Evolutionary conservation across 2,329 filamentous ascomycete genomes (phyloP), one percentile per base, ranked within the genome.

Genomic region (Sporothrix humicola): DNA sequence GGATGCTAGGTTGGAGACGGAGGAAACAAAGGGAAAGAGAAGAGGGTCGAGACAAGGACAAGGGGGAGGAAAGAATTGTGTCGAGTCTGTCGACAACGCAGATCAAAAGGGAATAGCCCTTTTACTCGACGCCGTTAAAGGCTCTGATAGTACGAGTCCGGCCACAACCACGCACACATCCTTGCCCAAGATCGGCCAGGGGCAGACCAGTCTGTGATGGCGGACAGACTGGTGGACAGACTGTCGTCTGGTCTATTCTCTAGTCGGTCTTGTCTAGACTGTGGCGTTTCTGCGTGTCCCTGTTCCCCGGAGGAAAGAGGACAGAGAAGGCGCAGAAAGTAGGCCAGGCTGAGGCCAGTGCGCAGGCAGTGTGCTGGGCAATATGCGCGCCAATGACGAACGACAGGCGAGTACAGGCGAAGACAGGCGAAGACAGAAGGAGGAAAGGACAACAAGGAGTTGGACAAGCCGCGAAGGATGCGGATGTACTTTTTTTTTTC

Each of bases 121-220:
- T 26, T 26, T 15, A 12, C n/a, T 20, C 20, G 26, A 9, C 31
- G 31, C 31, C 31, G 31, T 37, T 31, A 58, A 58, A 6, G 26
- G 56, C 8, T n/a, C 56, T 37, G 56, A 59, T 59, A 37, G 26
- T 59, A 26, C 56, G 26, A 37, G 26, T 26, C 56, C 26, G 17
- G 26, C 26, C 56, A 13, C 26, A 26, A 17, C 56, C 56, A 59
- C 26, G 26, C 23, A 13, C 56, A 17, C 56, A 59, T 59, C 56
- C 56, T 42, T 59, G 56, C 48, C 52, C 56, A 59, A 59, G 56
- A 59, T 37, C 56, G 56, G 26, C 56, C 56, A 59, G 26, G 26
- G 56, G 56, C 56, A 59, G 54, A 17, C 13, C 6, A 17, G 20
- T 59, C 13, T 37, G 31, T 37, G 23, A 26, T 26, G 23, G 23